Percentiles rank a stretch among this genome's conserved stretches.
phyloP scores from a whole-genome alignment of 768 basidiomycete species.

The Leccinum barrowsii region DNA sequence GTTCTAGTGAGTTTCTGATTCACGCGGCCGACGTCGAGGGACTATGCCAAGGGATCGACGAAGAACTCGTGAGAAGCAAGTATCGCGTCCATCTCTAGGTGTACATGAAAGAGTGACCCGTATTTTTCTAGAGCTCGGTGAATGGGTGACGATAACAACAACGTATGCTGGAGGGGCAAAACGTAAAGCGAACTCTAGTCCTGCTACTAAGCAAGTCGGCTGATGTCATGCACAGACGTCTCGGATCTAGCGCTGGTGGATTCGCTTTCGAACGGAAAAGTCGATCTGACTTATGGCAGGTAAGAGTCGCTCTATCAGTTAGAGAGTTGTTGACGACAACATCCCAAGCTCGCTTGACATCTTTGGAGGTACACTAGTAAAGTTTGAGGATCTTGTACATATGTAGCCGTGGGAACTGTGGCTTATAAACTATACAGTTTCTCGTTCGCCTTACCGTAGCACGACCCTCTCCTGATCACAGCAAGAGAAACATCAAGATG shows the following conservation, averaged over 20 bases:
- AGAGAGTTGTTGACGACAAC: not conserved
- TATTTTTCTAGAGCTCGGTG: conserved; percentile 62
- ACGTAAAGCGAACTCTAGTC: conserved; percentile 42
- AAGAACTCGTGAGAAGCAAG: conserved; percentile 77
- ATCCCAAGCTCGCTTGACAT: conserved; percentile 57
- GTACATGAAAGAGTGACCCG: conserved; percentile 8
- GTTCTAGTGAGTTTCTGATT: conserved; percentile 82
- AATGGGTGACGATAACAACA: conserved; percentile 89
- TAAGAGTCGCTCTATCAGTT: conserved; percentile 19
- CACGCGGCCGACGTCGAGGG: conserved; percentile 99
- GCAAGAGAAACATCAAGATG: conserved; percentile 49
- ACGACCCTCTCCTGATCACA: conserved; percentile 34
- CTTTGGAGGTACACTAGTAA: conserved; percentile 64
- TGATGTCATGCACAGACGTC: conserved; percentile 50
- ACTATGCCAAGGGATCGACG: conserved; percentile 92
- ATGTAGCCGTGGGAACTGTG: conserved; percentile 35
- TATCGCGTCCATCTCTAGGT: conserved; percentile 5
- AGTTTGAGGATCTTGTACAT: conserved; percentile 51
- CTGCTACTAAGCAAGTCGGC: not conserved
- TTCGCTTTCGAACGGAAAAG: conserved; percentile 71
- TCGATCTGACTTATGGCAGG: conserved; percentile 42
- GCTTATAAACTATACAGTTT: conserved; percentile 43
- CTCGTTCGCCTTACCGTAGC: conserved; percentile 20
- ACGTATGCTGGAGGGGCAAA: conserved; percentile 98
- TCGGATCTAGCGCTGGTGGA: conserved; percentile 81